Conservation (phyloP, 805 yeast species). For the Barnettozyma californica region DNA sequence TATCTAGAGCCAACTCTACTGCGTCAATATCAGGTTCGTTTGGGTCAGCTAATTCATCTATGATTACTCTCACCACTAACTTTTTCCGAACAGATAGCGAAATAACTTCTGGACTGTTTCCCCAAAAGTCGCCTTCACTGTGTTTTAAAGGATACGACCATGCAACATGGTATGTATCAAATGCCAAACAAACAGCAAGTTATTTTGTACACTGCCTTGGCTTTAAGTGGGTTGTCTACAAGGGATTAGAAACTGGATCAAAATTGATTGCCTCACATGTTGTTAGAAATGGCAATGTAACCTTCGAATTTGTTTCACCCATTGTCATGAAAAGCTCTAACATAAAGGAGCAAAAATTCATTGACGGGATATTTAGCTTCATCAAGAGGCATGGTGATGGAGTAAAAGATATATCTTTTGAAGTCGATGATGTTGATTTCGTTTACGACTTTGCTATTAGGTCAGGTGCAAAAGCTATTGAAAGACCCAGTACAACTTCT, state of each 20-base stretch:
- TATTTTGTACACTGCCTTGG: conserved; percentile 55
- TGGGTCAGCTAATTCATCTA: conserved; percentile 1
- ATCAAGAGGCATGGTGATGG: conserved; percentile 66
- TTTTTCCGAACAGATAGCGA: background rate
- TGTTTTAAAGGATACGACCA: conserved; percentile 48
- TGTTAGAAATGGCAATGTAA: conserved; percentile 48
- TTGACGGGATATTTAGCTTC: conserved; percentile 40
- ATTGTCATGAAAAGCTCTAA: conserved; percentile 25
- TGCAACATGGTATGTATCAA: conserved; percentile 67
- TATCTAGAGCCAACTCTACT: conserved; percentile 1
- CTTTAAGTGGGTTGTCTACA: conserved; percentile 55
- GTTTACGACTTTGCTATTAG: conserved; percentile 42
- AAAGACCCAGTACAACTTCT: conserved; percentile 23
- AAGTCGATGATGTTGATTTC: conserved; percentile 45
- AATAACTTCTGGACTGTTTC: background rate
- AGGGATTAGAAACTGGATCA: conserved; percentile 67
- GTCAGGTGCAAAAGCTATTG: conserved; percentile 45
- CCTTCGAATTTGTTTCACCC: conserved; percentile 42
- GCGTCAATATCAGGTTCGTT: background rate
- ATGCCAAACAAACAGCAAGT: conserved; percentile 58
- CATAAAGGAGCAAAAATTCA: conserved; percentile 10
- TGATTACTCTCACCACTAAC: background rate
- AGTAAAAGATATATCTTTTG: conserved; percentile 70
- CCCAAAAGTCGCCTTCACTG: background rate
- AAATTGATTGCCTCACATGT: conserved; percentile 53